Evolutionary conservation across 179 eudicot species (phyloP).

Genomic region (Spinacia oleracea): DNA sequence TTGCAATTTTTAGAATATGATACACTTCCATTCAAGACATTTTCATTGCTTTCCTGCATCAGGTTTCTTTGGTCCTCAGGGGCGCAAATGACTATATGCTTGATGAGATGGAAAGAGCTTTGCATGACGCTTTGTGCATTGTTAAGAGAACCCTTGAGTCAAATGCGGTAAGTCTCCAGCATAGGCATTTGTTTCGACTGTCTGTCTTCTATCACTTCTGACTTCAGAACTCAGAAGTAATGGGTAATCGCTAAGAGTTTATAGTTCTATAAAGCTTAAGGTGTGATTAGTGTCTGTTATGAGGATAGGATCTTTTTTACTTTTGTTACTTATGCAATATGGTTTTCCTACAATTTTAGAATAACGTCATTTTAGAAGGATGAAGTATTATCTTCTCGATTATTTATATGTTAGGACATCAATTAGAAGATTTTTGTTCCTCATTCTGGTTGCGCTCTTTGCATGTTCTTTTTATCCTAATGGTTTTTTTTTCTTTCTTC

Average conservation of each 20-base stretch:
- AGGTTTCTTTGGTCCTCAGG: constrained; percentile 84
- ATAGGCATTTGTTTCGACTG: background rate
- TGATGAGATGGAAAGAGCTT: constrained; percentile 98
- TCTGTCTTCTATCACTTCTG: background rate
- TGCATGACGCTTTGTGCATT: constrained; percentile 93
- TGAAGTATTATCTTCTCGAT: too few relatives aligned
- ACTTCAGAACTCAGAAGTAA: background rate
- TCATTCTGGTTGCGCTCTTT: background rate
- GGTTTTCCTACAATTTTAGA: background rate
- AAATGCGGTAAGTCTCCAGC: constrained; percentile 52
- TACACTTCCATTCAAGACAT: background rate
- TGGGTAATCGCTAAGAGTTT: background rate
- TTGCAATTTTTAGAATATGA: background rate
- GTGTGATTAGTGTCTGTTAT: too few relatives aligned
- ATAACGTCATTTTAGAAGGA: background rate
- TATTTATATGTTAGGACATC: background rate
- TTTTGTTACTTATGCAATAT: background rate
- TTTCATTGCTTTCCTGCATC: constrained; percentile 23
- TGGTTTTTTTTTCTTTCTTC: too few relatives aligned
- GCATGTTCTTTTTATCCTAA: background rate
- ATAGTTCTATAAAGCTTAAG: background rate
- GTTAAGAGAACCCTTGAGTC: constrained; percentile 97
- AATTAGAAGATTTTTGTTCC: background rate
- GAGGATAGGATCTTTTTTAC: too few relatives aligned
- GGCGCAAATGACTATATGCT: constrained; percentile 98